Evolutionary conservation across 768 basidiomycete genomes (phyloP), one percentile per base, ranked within the genome.

Genomic region (Lactarius sp.): DNA sequence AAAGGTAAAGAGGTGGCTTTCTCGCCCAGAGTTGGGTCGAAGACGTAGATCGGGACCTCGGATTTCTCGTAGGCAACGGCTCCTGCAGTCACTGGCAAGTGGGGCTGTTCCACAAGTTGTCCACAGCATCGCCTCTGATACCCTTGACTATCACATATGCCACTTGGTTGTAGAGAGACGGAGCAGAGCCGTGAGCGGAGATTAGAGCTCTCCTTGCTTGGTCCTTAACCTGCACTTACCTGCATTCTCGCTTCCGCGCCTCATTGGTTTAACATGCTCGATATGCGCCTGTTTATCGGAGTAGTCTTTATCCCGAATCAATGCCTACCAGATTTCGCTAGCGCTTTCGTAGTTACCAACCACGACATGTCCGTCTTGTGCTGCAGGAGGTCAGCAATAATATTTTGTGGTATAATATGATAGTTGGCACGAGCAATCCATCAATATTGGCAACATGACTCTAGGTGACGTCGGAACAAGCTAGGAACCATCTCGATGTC

Each of bases 351-450:
- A 70, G 98, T 99, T 71, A 99, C 97, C 22, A 98, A 82, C 72
- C 98, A 97, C 8, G 96, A 98, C 92, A 99, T 96, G 73, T 99
- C 97, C 53, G 98, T 79, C 75, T 90, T 96, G 76, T 98, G 98
- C 73, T 97, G 96, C 34, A 99, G 77, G 2, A 99, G 80, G 70
- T 98, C 95, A 0, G 95, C 84, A 65, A 98, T 98, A 47, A 85
- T 88, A 27, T 67, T 90, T 91, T 74, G 98, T 98, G 61, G 88
- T 87, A 27, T 27, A 27, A 2, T 27, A 27, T 27, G 27, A 71
- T 98, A 98, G 34, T 94, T 96, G 61, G 20, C 0, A 51, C 31
- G 33, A 5, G 51, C n/a, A 3, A 46, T 58, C 22, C 27, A 36
- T 52, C 56, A 42, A 65, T 18, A 66, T 47, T 50, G 12, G 64